A percentile compares a stretch with the other conserved stretches of the same genome.
Conservation (phyloP, 345 rosid genomes). For the Sisymbrium altissimum region DNA sequence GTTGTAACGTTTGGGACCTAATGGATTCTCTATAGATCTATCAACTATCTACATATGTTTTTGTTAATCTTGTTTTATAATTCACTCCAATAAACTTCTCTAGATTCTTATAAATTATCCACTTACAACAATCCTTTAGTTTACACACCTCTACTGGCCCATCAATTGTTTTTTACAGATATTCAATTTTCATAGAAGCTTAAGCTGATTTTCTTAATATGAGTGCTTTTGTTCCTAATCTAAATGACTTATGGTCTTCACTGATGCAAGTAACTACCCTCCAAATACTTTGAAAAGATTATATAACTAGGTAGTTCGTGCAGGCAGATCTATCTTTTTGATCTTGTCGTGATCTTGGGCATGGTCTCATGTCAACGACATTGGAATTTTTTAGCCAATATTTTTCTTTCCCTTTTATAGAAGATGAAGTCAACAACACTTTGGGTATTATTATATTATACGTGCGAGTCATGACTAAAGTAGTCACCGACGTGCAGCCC, state of each 20-base stretch:
- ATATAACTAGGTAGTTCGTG: slow-evolving; percentile 21
- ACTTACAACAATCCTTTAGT: background rate
- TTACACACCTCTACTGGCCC: background rate
- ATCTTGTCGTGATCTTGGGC: slow-evolving; percentile 19
- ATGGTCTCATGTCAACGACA: slow-evolving; percentile 23
- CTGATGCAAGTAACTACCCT: background rate
- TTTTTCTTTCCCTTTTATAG: background rate
- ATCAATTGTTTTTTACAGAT: background rate
- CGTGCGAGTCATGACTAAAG: slow-evolving; percentile 32
- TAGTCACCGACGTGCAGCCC: slow-evolving; percentile 34
- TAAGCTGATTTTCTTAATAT: background rate
- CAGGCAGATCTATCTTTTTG: slow-evolving; percentile 29
- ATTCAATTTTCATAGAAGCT: background rate
- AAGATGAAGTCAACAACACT: slow-evolving; percentile 24
- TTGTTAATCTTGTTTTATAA: background rate
- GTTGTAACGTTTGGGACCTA: background rate
- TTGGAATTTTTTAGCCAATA: background rate
- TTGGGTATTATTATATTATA: background rate
- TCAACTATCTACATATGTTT: background rate
- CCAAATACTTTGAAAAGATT: background rate
- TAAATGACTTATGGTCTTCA: background rate
- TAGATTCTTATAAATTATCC: background rate
- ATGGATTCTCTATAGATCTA: background rate
- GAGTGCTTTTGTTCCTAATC: background rate
- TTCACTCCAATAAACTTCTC: background rate